Conservation (phyloP, 768 basidiomycete species). For the Boletus coccyginus region DNA sequence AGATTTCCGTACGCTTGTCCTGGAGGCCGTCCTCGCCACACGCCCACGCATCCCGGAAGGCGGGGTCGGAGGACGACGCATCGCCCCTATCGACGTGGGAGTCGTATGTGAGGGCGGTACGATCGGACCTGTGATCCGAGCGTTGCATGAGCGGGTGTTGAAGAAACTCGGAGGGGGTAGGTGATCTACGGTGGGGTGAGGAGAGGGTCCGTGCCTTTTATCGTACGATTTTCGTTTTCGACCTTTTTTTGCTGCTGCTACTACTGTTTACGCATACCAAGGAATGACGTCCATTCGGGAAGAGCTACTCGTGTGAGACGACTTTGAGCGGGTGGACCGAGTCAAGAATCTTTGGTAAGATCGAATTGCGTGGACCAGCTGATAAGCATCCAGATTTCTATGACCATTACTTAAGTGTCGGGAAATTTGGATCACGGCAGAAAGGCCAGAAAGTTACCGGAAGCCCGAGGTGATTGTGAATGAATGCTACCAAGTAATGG, state of each 20-base stretch:
- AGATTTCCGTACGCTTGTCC: slow-evolving; percentile 49
- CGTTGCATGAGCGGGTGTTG: slow-evolving; percentile 49
- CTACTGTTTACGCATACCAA: not conserved
- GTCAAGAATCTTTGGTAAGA: no score
- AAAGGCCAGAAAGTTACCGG: no score
- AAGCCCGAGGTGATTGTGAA: no score
- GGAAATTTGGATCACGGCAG: no score
- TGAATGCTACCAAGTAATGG: no score
- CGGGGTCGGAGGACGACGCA: slow-evolving; percentile 30
- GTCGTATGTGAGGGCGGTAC: slow-evolving; percentile 54
- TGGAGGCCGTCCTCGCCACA: slow-evolving; percentile 43
- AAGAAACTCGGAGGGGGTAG: slow-evolving; percentile 21
- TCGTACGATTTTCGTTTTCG: not conserved
- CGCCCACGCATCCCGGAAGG: slow-evolving; percentile 9
- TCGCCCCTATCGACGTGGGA: slow-evolving; percentile 60
- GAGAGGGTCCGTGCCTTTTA: not conserved
- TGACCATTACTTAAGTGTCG: no score
- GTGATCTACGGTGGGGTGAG: slow-evolving; percentile 1
- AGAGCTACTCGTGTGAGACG: not conserved
- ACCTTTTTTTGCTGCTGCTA: not conserved
- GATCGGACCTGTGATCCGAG: slow-evolving; percentile 46
- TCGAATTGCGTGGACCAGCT: no score
- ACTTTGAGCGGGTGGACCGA: not conserved
- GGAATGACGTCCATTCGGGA: not conserved
- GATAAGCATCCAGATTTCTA: no score